phyloP scores from a whole-genome alignment of 73 alveolate species.

The Symbiodinium natans region DNA sequence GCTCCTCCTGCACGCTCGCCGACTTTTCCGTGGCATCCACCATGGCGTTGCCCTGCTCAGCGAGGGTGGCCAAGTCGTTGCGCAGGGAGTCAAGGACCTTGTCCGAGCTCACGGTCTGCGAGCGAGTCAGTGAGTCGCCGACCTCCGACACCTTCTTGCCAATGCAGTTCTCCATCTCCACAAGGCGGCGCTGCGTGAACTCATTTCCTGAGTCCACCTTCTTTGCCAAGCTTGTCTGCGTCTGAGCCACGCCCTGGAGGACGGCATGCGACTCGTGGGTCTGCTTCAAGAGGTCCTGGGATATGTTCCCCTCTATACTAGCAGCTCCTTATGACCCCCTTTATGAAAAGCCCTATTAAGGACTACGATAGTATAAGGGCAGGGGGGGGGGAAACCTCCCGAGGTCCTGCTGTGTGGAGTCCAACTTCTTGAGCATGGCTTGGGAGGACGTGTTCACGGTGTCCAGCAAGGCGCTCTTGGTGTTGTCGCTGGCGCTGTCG shows the following conservation, averaged over 20 bases:
- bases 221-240: slow-evolving; percentile 52
- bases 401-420: slow-evolving; percentile 91
- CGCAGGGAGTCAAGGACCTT: slow-evolving; percentile 46
- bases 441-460: slow-evolving; percentile 69
- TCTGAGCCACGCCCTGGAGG: slow-evolving; percentile 24
- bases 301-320: background rate
- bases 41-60: slow-evolving; percentile 65
- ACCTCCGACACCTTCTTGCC: background rate
- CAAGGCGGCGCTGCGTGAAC: slow-evolving; percentile 75
- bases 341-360: too few relatives aligned
- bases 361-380: too few relatives aligned
- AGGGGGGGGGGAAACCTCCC: too few relatives aligned
- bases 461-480: slow-evolving; percentile 67
- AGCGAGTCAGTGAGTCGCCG: background rate
- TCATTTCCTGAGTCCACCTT: slow-evolving; percentile 69
- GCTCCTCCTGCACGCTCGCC: slow-evolving; percentile 40
- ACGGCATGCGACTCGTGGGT: slow-evolving; percentile 50
- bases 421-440: slow-evolving; percentile 61
- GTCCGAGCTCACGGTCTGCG: background rate
- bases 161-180: slow-evolving; percentile 61
- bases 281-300: slow-evolving; percentile 66
- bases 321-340: background rate
- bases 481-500: slow-evolving; percentile 85
- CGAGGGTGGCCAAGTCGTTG: slow-evolving; percentile 52
- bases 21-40: slow-evolving; percentile 87